These are phyloP conservation scores for Diaporthe sp. DNA, from an alignment of 2,329 filamentous ascomycete genomes.

Conservation along the genomic window DNA sequence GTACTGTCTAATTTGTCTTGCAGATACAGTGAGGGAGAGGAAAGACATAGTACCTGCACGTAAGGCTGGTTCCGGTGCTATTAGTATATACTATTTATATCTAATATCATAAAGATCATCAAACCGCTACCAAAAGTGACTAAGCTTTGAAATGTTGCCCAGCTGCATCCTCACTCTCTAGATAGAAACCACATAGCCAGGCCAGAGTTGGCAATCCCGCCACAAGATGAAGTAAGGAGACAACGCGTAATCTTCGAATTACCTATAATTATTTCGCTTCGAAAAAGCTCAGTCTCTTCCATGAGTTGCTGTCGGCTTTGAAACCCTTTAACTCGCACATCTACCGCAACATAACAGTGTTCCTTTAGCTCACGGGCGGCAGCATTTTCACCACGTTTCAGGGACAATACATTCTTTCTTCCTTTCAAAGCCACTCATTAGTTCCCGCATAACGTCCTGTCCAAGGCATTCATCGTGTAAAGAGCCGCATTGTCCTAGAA, in stretches of 20 bases:
- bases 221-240: background rate
- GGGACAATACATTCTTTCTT: background rate
- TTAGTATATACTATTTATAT: background rate
- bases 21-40: no score
- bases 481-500: background rate
- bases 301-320: background rate
- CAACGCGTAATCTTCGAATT: background rate
- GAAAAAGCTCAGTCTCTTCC: background rate
- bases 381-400: background rate
- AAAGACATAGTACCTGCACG: no score
- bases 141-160: background rate
- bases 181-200: background rate
- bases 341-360: background rate
- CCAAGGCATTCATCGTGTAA: background rate
- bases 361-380: background rate
- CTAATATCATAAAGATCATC: no score
- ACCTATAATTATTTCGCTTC: background rate
- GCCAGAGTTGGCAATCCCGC: background rate
- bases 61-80: background rate
- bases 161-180: background rate
- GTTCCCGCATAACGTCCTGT: no score
- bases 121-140: background rate
- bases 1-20: no score
- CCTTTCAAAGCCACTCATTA: background rate
- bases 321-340: background rate